A percentile compares a stretch with the other conserved stretches of the same genome.
These are phyloP conservation scores for Cladosporium sp. DNA, from an alignment of 2,329 filamentous ascomycete species.

Conservation along the genomic window DNA sequence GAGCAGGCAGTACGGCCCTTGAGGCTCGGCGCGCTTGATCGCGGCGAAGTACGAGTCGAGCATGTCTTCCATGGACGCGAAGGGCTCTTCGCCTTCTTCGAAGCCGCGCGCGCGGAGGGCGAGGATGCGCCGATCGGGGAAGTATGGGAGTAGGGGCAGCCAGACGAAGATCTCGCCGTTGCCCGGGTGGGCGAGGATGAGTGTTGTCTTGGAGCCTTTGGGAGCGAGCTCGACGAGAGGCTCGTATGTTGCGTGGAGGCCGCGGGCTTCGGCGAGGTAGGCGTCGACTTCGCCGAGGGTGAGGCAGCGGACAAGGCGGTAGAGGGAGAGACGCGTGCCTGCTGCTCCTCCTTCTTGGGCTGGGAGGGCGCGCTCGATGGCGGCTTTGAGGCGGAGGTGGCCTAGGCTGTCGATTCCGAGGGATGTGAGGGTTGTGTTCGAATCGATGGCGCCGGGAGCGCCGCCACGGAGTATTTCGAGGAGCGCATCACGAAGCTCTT, in stretches of 20 bases:
- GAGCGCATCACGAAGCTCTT: constrained; percentile 20
- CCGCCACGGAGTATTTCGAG: constrained; percentile 21
- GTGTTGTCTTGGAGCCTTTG: constrained; percentile 26
- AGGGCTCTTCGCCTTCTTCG: constrained; percentile 41
- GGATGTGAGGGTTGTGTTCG: constrained; percentile 18
- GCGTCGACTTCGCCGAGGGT: constrained; percentile 12
- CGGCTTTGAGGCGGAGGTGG: constrained; percentile 27
- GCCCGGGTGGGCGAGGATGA: constrained; percentile 43
- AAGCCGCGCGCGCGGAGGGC: constrained; percentile 50
- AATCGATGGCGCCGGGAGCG: constrained; percentile 8
- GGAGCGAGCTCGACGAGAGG: constrained; percentile 17
- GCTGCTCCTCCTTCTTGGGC: not conserved
- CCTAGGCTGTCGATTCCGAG: constrained; percentile 21
- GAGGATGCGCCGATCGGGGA: constrained; percentile 49
- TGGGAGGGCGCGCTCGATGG: constrained; percentile 23
- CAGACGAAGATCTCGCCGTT: constrained; percentile 44
- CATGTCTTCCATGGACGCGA: constrained; percentile 43
- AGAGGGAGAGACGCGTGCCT: not conserved
- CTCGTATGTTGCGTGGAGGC: constrained; percentile 24
- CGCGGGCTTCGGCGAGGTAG: constrained; percentile 35
- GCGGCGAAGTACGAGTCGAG: constrained; percentile 43
- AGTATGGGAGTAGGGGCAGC: constrained; percentile 39
- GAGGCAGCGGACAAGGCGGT: not conserved
- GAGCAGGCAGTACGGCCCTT: constrained; percentile 53
- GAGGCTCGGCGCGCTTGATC: constrained; percentile 47